Base-by-base conservation (phyloP, 169 alveolate genomes). In the Plasmodium cynomolgi region DNA sequence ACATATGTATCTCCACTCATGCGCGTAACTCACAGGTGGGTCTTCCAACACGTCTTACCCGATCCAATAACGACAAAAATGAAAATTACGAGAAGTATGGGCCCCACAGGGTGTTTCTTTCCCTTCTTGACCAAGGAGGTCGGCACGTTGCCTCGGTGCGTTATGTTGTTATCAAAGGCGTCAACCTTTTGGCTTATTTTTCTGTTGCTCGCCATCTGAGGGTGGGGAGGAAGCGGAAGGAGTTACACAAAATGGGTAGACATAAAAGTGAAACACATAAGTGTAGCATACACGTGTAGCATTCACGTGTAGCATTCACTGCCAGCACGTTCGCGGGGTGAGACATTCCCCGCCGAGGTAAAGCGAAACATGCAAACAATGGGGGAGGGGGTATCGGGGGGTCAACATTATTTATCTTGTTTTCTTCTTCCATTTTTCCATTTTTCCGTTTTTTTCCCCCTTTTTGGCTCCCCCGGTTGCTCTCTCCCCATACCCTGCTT, bases 41-140 rank as follows among this genome's bases (percentile, higher is more conserved):
- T 41, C n/a, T n/a, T n/a, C n/a, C 17, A 41, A 5, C 23, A 20
- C 20, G 31, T 44, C n/a, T 44, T 88, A 91, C 95, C 95, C 73
- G 95, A 91, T 68, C 95, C 95, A 39, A 91, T 91, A 44, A 91
- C 95, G 56, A 91, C 84, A 81, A 91, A 91, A 68, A 91, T 62
- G 56, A 91, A 91, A 41, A 91, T 44, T 4, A 81, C 92, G 20
- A 91, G 91, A 71, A 91, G 95, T 71, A 81, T 77, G 15, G 95
- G 95, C 0, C 95, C 95, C 75, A 91, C 95, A 29, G 95, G 80
- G 62, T 91, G 81, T 71, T 91, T 91, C 39, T 71, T 91, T 33
- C 81, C 92, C 47, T 91, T 91, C 56, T 91, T 91, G 8, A 82
- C 84, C 34, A 91, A 20, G 17, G 95, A 91, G 11, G 88, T 4